Evolutionary conservation across 202 grass and related monocot species (phyloP).

Genomic region (Miscanthus sacchariflorus): DNA sequence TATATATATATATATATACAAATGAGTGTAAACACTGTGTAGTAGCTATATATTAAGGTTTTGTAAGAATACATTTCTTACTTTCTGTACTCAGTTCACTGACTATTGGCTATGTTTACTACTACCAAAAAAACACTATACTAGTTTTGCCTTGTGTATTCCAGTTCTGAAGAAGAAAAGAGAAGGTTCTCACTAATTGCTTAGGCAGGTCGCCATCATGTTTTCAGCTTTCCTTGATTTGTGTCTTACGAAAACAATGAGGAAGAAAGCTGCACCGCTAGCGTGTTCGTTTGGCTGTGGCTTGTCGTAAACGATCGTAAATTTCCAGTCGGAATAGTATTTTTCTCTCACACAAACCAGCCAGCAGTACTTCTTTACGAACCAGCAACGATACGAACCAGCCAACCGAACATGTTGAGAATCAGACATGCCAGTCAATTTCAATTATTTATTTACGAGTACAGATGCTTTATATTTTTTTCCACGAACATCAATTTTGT

Average conservation of each 20-base stretch:
- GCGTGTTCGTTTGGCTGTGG: no score
- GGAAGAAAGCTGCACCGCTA: slow-evolving; percentile 22
- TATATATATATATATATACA: slow-evolving; percentile 27
- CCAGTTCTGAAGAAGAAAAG: slow-evolving; percentile 15
- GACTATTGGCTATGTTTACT: neutral
- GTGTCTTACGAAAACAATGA: slow-evolving; percentile 53
- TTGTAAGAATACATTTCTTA: slow-evolving; percentile 45
- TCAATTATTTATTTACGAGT: neutral
- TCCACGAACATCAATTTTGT: slow-evolving; percentile 4
- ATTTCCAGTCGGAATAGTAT: no score
- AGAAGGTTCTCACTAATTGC: slow-evolving; percentile 49
- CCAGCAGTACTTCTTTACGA: no score
- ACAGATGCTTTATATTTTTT: neutral
- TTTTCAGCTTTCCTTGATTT: slow-evolving; percentile 48
- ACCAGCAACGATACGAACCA: no score
- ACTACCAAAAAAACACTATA: neutral
- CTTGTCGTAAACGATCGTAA: no score
- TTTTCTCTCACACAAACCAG: no score
- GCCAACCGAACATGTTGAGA: no score
- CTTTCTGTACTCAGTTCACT: slow-evolving; percentile 9
- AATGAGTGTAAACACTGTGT: slow-evolving; percentile 45
- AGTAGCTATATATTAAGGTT: slow-evolving; percentile 35
- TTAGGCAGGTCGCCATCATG: slow-evolving; percentile 40
- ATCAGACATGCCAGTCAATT: neutral
- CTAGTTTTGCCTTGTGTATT: neutral